phyloP scores from a whole-genome alignment of 768 basidiomycete species.

The Auriculariales sp. region DNA sequence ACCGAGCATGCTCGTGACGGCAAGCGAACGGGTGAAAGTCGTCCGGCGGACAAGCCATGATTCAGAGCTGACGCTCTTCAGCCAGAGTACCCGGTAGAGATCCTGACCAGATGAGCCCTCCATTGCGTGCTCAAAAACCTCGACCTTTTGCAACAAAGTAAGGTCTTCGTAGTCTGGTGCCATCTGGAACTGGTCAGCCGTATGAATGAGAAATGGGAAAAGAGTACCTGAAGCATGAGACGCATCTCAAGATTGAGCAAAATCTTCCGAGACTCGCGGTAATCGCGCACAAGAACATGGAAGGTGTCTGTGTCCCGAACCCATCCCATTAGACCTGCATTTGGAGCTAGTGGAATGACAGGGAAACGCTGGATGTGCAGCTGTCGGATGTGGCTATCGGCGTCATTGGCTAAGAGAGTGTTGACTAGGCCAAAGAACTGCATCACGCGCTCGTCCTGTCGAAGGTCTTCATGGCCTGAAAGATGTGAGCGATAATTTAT shows the following conservation, averaged over 20 bases:
- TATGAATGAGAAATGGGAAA: constrained; percentile 2
- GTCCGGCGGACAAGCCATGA: constrained; percentile 96
- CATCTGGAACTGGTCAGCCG: constrained; percentile 47
- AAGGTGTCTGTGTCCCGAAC: constrained; percentile 91
- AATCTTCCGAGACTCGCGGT: constrained; percentile 91
- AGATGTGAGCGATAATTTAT: background rate
- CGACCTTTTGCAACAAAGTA: constrained; percentile 90
- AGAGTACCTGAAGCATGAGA: constrained; percentile 84
- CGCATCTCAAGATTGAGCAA: constrained; percentile 95
- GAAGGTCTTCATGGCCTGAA: constrained; percentile 91
- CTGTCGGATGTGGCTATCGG: constrained; percentile 89
- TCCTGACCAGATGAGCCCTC: constrained; percentile 99
- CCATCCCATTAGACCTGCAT: constrained; percentile 91
- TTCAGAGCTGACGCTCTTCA: constrained; percentile 89
- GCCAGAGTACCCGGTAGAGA: constrained; percentile 89
- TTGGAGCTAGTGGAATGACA: constrained; percentile 89
- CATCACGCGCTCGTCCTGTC: constrained; percentile 98
- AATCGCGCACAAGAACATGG: constrained; percentile 90
- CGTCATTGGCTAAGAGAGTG: constrained; percentile 82
- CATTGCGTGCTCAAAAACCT: constrained; percentile 96
- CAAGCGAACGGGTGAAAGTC: constrained; percentile 89
- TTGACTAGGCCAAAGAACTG: constrained; percentile 96
- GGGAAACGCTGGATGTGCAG: constrained; percentile 87
- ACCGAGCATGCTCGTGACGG: constrained; percentile 96
- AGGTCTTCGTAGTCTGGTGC: constrained; percentile 96